Evolutionary conservation across 2,329 filamentous ascomycete species (phyloP).

Genomic region (Aspergillus sp.): DNA sequence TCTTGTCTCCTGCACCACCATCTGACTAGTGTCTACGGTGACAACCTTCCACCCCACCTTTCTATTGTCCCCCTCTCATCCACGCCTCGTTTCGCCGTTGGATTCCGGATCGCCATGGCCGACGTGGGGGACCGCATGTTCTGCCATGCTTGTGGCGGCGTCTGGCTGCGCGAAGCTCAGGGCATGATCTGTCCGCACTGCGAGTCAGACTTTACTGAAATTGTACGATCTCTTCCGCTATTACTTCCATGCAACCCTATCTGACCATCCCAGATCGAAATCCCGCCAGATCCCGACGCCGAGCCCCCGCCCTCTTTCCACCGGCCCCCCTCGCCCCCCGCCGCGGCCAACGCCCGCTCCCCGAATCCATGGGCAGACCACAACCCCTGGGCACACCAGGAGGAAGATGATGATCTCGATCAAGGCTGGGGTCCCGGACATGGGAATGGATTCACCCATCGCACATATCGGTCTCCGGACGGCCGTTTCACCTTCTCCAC

Average conservation of each 20-base stretch:
- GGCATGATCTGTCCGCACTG: constrained; percentile 77
- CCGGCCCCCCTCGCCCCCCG: constrained; percentile 29
- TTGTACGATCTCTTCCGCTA: constrained; percentile 59
- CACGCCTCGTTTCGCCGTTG: background rate
- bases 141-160: constrained; percentile 77
- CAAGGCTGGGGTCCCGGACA: constrained; percentile 15
- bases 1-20: background rate
- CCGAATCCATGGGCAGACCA: constrained; percentile 44
- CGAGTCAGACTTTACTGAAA: constrained; percentile 76
- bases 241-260: constrained; percentile 6
- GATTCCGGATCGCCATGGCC: constrained; percentile 31
- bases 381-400: constrained; percentile 50
- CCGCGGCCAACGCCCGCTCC: constrained; percentile 19
- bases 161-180: constrained; percentile 74
- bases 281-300: constrained; percentile 30
- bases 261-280: constrained; percentile 32
- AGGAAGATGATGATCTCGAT: constrained; percentile 47
- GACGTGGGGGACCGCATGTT: constrained; percentile 68
- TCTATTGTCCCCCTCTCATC: background rate
- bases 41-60: background rate
- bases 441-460: constrained; percentile 35
- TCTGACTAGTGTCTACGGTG: background rate
- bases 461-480: constrained; percentile 48
- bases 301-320: constrained; percentile 14
- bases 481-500: constrained; percentile 46